Conservation (phyloP, 352 stramenopile genomes). For the Hyaloperonospora brassicae region DNA sequence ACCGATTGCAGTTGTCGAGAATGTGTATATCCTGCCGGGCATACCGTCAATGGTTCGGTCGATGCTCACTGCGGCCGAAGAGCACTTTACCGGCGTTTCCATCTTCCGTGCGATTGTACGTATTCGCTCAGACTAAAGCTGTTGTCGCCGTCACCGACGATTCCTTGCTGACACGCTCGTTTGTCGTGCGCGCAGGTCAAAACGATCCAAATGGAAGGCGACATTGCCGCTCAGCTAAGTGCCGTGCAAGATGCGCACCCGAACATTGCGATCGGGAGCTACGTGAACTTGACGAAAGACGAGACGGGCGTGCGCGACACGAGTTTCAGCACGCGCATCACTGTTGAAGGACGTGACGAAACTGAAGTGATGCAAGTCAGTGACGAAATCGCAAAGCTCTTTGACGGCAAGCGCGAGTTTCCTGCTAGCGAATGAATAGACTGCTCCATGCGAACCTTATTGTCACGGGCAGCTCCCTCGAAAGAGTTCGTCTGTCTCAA, state of each 20-base stretch:
- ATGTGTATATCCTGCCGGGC: slow-evolving; percentile 79
- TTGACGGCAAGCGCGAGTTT: slow-evolving; percentile 14
- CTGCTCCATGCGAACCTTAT: background rate
- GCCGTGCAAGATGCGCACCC: slow-evolving; percentile 59
- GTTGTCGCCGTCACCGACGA: background rate
- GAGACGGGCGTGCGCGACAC: slow-evolving; percentile 44
- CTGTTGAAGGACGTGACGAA: slow-evolving; percentile 48
- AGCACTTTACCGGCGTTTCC: slow-evolving; percentile 67
- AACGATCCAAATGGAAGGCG: slow-evolving; percentile 57
- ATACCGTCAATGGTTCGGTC: slow-evolving; percentile 75
- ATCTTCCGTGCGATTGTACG: slow-evolving; percentile 72
- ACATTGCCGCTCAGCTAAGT: slow-evolving; percentile 51
- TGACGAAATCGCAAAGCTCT: slow-evolving; percentile 31
- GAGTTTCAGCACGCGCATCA: slow-evolving; percentile 62
- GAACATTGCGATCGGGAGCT: slow-evolving; percentile 72
- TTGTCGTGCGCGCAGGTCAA: slow-evolving; percentile 36
- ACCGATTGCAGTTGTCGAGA: slow-evolving; percentile 66
- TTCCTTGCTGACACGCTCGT: slow-evolving; percentile 1
- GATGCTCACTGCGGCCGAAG: slow-evolving; percentile 75
- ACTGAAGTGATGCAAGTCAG: slow-evolving; percentile 50
- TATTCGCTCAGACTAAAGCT: background rate
- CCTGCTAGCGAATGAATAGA: background rate
- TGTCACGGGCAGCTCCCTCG: background rate
- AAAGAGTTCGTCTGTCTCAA: no score
- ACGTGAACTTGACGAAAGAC: slow-evolving; percentile 69